Base-by-base conservation (phyloP, 495 filamentous ascomycete genomes). In the Bryoglossum gracile region DNA sequence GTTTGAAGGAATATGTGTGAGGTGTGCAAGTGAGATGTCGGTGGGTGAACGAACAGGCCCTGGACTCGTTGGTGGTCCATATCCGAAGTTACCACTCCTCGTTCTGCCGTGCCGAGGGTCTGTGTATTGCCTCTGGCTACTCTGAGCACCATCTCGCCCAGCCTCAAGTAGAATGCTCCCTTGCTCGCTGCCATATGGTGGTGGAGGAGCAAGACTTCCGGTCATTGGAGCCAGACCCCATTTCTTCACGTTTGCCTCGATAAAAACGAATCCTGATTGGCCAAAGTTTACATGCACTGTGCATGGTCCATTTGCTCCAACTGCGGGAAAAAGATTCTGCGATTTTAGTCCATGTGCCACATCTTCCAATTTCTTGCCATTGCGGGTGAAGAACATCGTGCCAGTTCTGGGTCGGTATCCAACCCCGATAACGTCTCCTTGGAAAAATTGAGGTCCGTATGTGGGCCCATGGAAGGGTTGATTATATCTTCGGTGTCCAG, bases 181-280 rank as follows among this genome's bases (percentile, higher is more conserved):
- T 62, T 94, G 87, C 65, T 96, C 92, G 48, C 86, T 92, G 17
- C 92, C 92, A 59, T 98, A 98, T 3, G 92, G 94, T 35, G 92
- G 92, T 24, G 92, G 92, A 11, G 92, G 94, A 33, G 91, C 94
- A 32, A 97, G 74, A 60, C 86, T 94, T 33, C 92, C 92, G 1
- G 90, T 94, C 78, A 94, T 94, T 10, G 92, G 92, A 38, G 92
- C 92, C 43, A 98, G 69, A 5, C 92, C 92, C 92, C 92, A 97
- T 74, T 96, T 97, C 76, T 98, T 98, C 30, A 98, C 92, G 55
- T 98, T 98, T 35, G 89, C 92, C 68, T 98, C 92, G 61, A 98
- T 97, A 60, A 96, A 98, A 14, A 97, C 92, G 58, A 96, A 98
- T 33, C 92, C 92, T 56, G 89, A 83, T 62, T 98, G 92, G 2